phyloP scores from a whole-genome alignment of 1,284 basidiomycete genomes.

The Mycena sp. region DNA sequence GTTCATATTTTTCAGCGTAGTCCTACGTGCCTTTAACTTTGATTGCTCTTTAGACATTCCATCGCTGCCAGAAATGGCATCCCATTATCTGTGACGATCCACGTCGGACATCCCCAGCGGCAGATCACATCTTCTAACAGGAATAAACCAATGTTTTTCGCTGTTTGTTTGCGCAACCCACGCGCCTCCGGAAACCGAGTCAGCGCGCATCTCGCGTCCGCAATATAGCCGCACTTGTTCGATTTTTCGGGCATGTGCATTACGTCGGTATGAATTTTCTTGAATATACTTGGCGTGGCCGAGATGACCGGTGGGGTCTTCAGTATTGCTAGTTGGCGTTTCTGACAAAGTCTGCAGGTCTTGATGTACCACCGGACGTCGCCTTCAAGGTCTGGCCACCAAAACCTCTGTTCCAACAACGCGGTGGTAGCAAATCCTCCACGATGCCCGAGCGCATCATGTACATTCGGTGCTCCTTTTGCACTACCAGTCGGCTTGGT shows the following conservation, averaged over 20 bases:
- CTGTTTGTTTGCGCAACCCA: slow-evolving; percentile 27
- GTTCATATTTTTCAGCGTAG: no score
- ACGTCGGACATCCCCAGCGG: slow-evolving; percentile 33
- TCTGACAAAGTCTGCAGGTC: slow-evolving; percentile 16
- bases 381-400: no score
- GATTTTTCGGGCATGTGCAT: no score
- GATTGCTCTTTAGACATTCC: slow-evolving; percentile 23
- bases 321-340: background rate
- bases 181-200: slow-evolving; percentile 34
- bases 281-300: no score
- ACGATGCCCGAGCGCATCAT: no score
- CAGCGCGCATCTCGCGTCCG: slow-evolving; percentile 31
- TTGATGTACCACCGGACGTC: no score
- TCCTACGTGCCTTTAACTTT: no score
- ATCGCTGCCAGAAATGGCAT: slow-evolving; percentile 37
- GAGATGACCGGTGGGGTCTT: slow-evolving; percentile 12
- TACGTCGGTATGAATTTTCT: no score
- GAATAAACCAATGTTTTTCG: slow-evolving; percentile 28
- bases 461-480: no score
- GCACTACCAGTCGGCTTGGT: no score
- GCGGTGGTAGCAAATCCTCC: no score
- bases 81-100: slow-evolving; percentile 40
- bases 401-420: no score
- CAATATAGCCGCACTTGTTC: slow-evolving; percentile 27
- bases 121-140: slow-evolving; percentile 39